Conservation (phyloP, 202 grass and related monocot genomes). For the Musa balbisiana region DNA sequence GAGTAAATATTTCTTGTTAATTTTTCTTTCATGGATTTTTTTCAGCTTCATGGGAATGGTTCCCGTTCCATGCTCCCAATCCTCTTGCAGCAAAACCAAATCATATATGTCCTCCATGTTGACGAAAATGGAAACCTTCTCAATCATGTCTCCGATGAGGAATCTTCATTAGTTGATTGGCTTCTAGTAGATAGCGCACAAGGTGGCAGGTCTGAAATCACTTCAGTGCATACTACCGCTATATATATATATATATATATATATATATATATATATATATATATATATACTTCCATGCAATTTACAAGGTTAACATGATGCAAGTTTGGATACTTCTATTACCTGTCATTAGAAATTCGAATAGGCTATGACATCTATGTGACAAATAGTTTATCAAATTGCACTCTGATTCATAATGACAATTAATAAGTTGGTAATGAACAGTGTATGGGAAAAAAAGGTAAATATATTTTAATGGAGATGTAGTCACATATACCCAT, state of each 20-base stretch:
- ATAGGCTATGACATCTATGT: no score
- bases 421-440: neutral
- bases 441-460: no score
- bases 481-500: no score
- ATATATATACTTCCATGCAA: neutral
- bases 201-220: conserved; percentile 53
- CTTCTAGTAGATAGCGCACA: conserved; percentile 67
- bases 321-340: no score
- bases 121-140: conserved; percentile 53
- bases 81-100: conserved; percentile 36
- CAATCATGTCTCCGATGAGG: conserved; percentile 43
- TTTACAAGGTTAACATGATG: neutral
- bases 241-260: neutral
- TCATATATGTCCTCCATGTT: conserved; percentile 78
- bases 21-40: neutral
- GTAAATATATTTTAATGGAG: no score
- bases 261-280: neutral
- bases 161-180: conserved; percentile 52
- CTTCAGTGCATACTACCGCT: neutral
- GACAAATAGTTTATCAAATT: neutral
- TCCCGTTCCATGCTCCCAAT: conserved; percentile 43
- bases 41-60: conserved; percentile 76
- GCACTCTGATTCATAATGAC: neutral
- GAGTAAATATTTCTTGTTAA: neutral
- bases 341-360: no score